A percentile compares a stretch with the other conserved stretches of the same genome.
These are phyloP conservation scores for Cyberlindnera nakhonratchasimensis DNA, from an alignment of 805 yeast species.

Conservation along the genomic window DNA sequence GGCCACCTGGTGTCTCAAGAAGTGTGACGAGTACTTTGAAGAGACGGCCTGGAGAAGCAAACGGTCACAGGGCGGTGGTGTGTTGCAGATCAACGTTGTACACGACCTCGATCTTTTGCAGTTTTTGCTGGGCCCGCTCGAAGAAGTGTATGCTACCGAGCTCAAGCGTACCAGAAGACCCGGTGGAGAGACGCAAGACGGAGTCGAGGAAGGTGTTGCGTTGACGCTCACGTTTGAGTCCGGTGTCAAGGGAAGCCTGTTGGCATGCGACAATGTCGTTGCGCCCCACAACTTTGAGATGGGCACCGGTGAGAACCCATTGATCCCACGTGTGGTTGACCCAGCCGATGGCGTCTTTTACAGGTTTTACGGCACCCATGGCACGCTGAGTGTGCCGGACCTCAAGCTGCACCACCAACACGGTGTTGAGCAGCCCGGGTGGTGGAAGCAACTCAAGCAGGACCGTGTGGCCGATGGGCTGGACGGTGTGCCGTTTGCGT, in stretches of 20 bases:
- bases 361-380: slow-evolving; percentile 20
- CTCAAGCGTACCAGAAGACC: slow-evolving; percentile 12
- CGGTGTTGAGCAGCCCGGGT: slow-evolving; percentile 12
- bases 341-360: slow-evolving; percentile 19
- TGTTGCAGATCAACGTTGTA: slow-evolving; percentile 18
- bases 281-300: slow-evolving; percentile 23
- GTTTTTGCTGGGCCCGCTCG: slow-evolving; percentile 19
- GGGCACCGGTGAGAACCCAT: slow-evolving; percentile 24
- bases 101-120: slow-evolving; percentile 21
- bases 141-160: slow-evolving; percentile 18
- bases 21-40: slow-evolving; percentile 18
- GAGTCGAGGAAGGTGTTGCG: slow-evolving; percentile 22
- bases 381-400: slow-evolving; percentile 18
- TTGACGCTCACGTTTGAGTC: slow-evolving; percentile 13
- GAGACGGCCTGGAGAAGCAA: slow-evolving; percentile 19
- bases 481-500: slow-evolving; percentile 16
- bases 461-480: slow-evolving; percentile 6
- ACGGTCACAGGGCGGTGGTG: slow-evolving; percentile 20
- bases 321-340: slow-evolving; percentile 12
- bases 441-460: slow-evolving; percentile 17
- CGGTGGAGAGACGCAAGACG: slow-evolving; percentile 8
- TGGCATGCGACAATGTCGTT: slow-evolving; percentile 20
- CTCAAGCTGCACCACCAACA: slow-evolving; percentile 16
- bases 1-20: slow-evolving; percentile 21
- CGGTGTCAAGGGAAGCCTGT: slow-evolving; percentile 18